Base-by-base conservation (phyloP, 371 early-diverging fungal genomes). In the Homolaphlyctis polyrhiza region DNA sequence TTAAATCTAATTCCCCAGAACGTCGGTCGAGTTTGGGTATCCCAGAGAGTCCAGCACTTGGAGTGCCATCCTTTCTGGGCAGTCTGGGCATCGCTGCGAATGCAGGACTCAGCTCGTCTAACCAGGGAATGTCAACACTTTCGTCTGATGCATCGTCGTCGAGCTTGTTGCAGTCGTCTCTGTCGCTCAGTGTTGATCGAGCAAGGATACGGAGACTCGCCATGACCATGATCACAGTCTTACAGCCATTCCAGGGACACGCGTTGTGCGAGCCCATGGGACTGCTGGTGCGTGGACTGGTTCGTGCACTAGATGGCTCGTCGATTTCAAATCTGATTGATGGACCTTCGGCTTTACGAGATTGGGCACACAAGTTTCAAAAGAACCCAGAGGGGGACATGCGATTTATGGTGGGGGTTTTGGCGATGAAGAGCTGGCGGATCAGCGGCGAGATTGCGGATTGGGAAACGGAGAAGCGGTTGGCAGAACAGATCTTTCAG, bases 381-480 rank as follows among this genome's bases (percentile, higher is more conserved):
- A 14, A 3, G 8, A 55, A 55, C 28, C 30, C 30, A 27, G 35
- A 30, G 3, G 55, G 55, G n/a, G 55, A 55, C 35, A 55, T 55
- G 55, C 55, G 55, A 3, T 55, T 55, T 25, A 55, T 55, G 55
- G 55, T 55, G 6, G 55, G 55, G 18, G 55, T 55, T 27, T 21
- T 55, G 55, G 55, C 55, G 6, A 55, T 55, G 8, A 55, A 55
- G n/a, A 55, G 55, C 28, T 55, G 55, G 55, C 55, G 55, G 18
- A 25, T 55, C 11, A 55, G 55, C 35, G 55, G 13, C 30, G 55
- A 55, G 35, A 2, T 25, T 2, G 33, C 30, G 21, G 55, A 55
- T 18, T 55, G 35, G 33, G 55, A 55, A n/a, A 2, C 11, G 8
- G 55, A 55, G n/a, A 4, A n/a, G 55, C 4, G n/a, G 55, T 33